Percentiles rank a stretch among this genome's conserved stretches.
Evolutionary conservation across 2,329 filamentous ascomycete species (phyloP).

Genomic region (Pseudogymnoascus sp.): DNA sequence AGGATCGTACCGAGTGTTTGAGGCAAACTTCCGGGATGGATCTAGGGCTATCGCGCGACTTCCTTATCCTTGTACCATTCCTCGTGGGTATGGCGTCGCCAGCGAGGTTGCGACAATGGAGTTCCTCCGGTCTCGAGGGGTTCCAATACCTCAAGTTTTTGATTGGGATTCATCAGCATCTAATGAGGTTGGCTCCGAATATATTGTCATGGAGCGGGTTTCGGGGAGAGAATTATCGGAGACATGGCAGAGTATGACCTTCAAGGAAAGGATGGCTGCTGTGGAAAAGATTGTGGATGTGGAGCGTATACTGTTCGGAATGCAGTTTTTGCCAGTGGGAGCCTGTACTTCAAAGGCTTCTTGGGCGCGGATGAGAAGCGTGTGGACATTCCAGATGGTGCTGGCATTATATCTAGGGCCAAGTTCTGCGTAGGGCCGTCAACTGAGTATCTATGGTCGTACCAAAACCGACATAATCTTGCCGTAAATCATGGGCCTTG

Average conservation of each 20-base stretch:
- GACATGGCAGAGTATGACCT: slow-evolving; percentile 15
- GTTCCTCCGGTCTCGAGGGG: slow-evolving; percentile 18
- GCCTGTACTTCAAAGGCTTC: slow-evolving; percentile 17
- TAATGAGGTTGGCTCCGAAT: slow-evolving; percentile 27
- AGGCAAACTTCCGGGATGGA: slow-evolving; percentile 18
- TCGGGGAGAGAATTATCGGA: slow-evolving; percentile 25
- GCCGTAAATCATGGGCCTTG: slow-evolving; percentile 16
- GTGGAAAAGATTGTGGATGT: slow-evolving; percentile 17
- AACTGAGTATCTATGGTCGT: slow-evolving; percentile 19
- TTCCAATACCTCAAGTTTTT: slow-evolving; percentile 21
- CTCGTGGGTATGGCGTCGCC: slow-evolving; percentile 15
- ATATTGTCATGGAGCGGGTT: slow-evolving; percentile 33
- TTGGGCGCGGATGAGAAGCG: slow-evolving; percentile 14
- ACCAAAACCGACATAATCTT: slow-evolving; percentile 16
- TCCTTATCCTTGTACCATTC: slow-evolving; percentile 17
- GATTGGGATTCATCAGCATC: slow-evolving; percentile 27
- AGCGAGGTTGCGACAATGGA: slow-evolving; percentile 20
- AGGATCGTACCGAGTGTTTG: slow-evolving; percentile 23
- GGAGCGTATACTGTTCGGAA: slow-evolving; percentile 15
- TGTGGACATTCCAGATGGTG: slow-evolving; percentile 15
- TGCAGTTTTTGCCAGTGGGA: slow-evolving; percentile 17
- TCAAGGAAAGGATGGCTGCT: slow-evolving; percentile 17
- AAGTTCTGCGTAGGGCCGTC: slow-evolving; percentile 18
- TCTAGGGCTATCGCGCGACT: slow-evolving; percentile 16
- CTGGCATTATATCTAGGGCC: background rate